These are phyloP conservation scores for Podila clonocystis DNA, from an alignment of 192 early-diverging fungal genomes.

Conservation along the genomic window DNA sequence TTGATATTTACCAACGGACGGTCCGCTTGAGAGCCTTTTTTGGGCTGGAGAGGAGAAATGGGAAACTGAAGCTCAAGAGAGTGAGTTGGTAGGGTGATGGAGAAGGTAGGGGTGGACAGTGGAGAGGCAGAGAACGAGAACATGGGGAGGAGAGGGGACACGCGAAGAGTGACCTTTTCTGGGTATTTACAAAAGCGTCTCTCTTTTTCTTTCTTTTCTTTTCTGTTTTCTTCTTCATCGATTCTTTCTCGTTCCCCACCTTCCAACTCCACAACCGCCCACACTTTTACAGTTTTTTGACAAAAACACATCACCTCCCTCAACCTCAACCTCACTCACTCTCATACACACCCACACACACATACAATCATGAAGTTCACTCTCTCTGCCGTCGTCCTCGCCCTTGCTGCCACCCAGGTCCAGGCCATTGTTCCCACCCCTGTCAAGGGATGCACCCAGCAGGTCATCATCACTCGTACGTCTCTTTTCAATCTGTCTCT, in stretches of 20 bases:
- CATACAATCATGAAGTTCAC: constrained; percentile 8
- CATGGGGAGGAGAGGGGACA: too few relatives aligned
- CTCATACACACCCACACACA: neutral
- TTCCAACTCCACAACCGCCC: neutral
- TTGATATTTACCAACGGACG: too few relatives aligned
- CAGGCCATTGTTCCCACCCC: constrained; percentile 8
- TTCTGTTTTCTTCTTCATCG: neutral
- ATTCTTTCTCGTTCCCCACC: neutral
- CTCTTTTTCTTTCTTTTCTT: too few relatives aligned
- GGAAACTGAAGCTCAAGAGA: too few relatives aligned
- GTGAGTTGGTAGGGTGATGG: too few relatives aligned
- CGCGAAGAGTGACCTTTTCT: too few relatives aligned
- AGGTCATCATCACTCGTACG: constrained; percentile 6
- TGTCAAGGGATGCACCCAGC: constrained; percentile 14
- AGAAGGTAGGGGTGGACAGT: too few relatives aligned
- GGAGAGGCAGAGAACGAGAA: too few relatives aligned
- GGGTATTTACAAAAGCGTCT: neutral
- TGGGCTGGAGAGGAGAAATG: too few relatives aligned
- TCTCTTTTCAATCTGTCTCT: neutral
- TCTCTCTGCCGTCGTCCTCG: neutral
- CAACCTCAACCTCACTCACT: neutral
- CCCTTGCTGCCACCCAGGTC: constrained; percentile 9
- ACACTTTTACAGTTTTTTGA: neutral
- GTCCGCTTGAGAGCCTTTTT: too few relatives aligned
- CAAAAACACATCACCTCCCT: neutral